Percentiles rank a stretch among this genome's conserved stretches.
phyloP scores from a whole-genome alignment of 306 rosid genomes.

The Cucurbita argyrosperma region DNA sequence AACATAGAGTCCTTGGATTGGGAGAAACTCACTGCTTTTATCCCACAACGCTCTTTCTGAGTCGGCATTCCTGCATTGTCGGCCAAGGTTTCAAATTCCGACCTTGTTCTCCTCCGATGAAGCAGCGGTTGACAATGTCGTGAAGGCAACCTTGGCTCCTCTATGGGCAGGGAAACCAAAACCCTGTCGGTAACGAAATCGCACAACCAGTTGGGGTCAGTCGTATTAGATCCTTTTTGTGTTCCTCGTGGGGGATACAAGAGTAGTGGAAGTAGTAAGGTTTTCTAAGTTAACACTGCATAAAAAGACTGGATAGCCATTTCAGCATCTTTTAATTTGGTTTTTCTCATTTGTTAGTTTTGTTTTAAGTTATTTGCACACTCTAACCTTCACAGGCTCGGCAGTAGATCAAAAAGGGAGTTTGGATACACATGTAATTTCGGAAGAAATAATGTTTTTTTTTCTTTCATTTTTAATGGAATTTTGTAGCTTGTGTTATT shows the following conservation, averaged over 20 bases:
- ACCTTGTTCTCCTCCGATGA: background rate
- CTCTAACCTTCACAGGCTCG: conserved; percentile 20
- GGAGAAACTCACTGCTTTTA: conserved; percentile 45
- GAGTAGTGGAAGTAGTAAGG: background rate
- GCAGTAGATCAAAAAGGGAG: conserved; percentile 29
- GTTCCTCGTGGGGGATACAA: background rate
- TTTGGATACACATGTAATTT: conserved; percentile 28
- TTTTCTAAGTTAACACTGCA: background rate
- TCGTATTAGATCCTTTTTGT: background rate
- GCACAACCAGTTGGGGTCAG: background rate
- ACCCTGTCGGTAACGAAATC: background rate
- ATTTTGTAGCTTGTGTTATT: background rate
- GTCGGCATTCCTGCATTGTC: background rate
- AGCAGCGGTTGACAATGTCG: background rate
- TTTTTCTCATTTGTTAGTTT: background rate
- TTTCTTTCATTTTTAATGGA: background rate
- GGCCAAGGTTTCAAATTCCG: background rate
- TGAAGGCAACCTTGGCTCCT: background rate
- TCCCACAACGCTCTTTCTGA: conserved; percentile 29
- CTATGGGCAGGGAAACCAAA: background rate
- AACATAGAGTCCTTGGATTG: conserved; percentile 38
- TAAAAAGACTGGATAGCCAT: background rate
- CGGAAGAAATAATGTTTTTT: background rate
- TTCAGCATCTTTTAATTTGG: background rate
- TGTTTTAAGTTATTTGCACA: background rate